phyloP scores from a whole-genome alignment of 352 stramenopile genomes.

The Chrysophaeum taylorii region DNA sequence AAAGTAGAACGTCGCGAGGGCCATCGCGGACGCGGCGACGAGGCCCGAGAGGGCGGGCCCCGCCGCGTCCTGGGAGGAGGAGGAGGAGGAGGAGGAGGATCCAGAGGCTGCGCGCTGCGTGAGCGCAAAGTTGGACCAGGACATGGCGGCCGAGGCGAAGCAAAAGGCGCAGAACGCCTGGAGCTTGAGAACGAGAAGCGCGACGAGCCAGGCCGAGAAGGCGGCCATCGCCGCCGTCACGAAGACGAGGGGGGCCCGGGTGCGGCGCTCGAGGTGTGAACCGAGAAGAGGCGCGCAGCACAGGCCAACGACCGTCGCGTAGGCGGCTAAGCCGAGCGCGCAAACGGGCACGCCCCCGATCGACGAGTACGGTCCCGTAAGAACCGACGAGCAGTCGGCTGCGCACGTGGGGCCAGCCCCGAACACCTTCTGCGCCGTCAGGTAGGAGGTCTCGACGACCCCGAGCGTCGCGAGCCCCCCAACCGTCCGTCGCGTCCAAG shows the following conservation, averaged over 20 bases:
- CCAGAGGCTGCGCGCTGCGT: conserved; percentile 35
- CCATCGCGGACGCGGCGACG: conserved; percentile 32
- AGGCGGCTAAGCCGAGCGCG: conserved; percentile 20
- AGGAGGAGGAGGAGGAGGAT: conserved; percentile 22
- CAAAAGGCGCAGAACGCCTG: conserved; percentile 51
- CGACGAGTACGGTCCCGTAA: conserved; percentile 17
- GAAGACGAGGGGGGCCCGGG: conserved; percentile 37
- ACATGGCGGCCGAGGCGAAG: conserved; percentile 42
- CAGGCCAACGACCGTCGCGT: conserved; percentile 41
- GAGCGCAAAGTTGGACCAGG: conserved; percentile 38
- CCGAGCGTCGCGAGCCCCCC: conserved; percentile 33
- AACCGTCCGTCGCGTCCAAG: no score
- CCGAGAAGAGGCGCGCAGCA: conserved; percentile 35
- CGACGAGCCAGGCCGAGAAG: conserved; percentile 55
- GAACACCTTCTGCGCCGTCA: conserved; percentile 42
- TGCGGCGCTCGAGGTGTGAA: conserved; percentile 24
- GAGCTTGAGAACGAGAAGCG: conserved; percentile 46
- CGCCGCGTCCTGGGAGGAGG: conserved; percentile 20
- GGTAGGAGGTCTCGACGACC: conserved; percentile 42
- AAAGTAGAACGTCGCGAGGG: conserved; percentile 16
- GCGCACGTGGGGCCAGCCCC: conserved; percentile 29
- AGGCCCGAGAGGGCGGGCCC: conserved; percentile 31
- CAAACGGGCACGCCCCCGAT: conserved; percentile 34
- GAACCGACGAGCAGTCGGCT: conserved; percentile 32
- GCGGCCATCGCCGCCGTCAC: conserved; percentile 51